A percentile compares a stretch with the other conserved stretches of the same genome.
Evolutionary conservation across 225 moss, liverwort and hornwort genomes (phyloP).

Genomic region (Lunularia cruciata): DNA sequence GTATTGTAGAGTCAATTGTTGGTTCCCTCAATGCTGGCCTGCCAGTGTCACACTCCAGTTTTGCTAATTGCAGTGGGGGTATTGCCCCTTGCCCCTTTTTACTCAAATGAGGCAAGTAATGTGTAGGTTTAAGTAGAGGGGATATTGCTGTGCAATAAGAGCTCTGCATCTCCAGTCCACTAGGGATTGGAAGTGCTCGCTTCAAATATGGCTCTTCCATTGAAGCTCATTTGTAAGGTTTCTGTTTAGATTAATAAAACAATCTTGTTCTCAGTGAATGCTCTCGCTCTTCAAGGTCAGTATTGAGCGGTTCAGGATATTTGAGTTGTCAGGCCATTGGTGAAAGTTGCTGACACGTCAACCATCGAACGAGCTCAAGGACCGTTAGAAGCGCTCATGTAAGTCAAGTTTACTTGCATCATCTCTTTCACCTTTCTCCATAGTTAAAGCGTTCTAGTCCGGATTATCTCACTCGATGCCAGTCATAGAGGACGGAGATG

Average conservation of each 20-base stretch:
- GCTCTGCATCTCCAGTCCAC: conserved; percentile 27
- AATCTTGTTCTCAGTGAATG: conserved; percentile 21
- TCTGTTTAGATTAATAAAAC: conserved; percentile 41
- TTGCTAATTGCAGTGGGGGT: conserved; percentile 42
- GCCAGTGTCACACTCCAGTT: conserved; percentile 41
- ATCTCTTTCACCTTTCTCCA: too few relatives aligned
- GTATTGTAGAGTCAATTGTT: conserved; percentile 14
- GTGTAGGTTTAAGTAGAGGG: conserved; percentile 35
- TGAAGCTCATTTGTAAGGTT: conserved; percentile 43
- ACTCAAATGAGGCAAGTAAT: conserved; percentile 32
- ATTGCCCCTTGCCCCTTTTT: conserved; percentile 44
- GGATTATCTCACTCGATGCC: too few relatives aligned
- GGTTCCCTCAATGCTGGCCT: conserved; percentile 30
- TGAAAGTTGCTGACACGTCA: too few relatives aligned
- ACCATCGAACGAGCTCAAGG: too few relatives aligned
- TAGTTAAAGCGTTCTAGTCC: too few relatives aligned
- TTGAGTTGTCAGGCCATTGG: too few relatives aligned
- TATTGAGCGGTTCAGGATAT: too few relatives aligned
- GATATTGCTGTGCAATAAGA: conserved; percentile 44
- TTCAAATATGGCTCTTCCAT: conserved; percentile 33
- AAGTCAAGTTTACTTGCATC: too few relatives aligned
- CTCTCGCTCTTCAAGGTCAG: too few relatives aligned
- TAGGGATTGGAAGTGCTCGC: conserved; percentile 34
- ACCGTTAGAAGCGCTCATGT: too few relatives aligned
- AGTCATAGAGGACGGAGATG: too few relatives aligned